A percentile compares a stretch with the other conserved stretches of the same genome.
Conservation (phyloP, 768 basidiomycete species). For the Leccinum uliginosum region DNA sequence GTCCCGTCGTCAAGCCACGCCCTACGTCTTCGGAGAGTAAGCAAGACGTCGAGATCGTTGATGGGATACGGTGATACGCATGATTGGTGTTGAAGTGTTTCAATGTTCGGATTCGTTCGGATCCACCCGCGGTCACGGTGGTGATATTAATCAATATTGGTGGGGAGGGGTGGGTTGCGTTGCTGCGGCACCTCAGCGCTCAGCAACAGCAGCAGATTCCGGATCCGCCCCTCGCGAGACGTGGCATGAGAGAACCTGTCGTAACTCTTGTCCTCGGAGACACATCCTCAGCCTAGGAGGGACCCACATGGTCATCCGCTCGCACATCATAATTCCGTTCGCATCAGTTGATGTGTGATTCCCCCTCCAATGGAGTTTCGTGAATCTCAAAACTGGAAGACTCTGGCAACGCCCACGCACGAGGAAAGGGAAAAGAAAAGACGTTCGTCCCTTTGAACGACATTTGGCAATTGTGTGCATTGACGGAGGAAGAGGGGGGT, state of each 20-base stretch:
- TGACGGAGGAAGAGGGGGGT: background rate
- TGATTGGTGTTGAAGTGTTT: constrained; percentile 12
- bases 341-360: background rate
- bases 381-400: constrained; percentile 8
- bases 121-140: background rate
- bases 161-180: background rate
- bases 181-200: background rate
- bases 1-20: background rate
- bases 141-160: background rate
- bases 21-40: constrained; percentile 5
- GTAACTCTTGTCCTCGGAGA: constrained; percentile 16
- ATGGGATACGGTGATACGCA: background rate
- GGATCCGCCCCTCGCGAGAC: background rate
- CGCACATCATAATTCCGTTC: constrained; percentile 3
- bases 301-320: background rate
- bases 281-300: background rate
- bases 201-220: background rate
- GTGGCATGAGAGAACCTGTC: background rate
- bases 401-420: background rate
- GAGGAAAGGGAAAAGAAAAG: constrained; percentile 6
- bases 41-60: background rate
- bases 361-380: background rate
- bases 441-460: constrained; percentile 5
- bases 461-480: background rate
- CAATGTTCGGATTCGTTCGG: constrained; percentile 4